Percentiles rank a stretch among this genome's conserved stretches.
phyloP scores from a whole-genome alignment of 805 yeast species.

The Nakazawaea pomicola region DNA sequence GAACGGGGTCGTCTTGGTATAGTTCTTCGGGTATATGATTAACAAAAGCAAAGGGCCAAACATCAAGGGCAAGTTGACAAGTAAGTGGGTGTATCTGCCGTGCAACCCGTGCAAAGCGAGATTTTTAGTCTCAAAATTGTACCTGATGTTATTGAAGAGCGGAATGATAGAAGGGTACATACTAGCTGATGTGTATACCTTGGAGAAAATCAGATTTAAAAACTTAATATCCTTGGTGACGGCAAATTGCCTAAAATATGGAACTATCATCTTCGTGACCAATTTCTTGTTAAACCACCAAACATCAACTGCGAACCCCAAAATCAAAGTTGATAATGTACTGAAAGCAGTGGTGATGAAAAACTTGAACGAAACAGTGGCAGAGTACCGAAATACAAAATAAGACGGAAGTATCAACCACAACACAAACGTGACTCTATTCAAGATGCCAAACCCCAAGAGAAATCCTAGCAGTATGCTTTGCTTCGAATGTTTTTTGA shows the following conservation, averaged over 20 bases:
- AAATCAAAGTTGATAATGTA: conserved; percentile 27
- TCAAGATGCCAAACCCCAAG: conserved; percentile 68
- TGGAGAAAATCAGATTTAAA: conserved; percentile 7
- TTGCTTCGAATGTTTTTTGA: conserved; percentile 1
- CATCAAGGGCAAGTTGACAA: conserved; percentile 74
- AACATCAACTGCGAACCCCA: conserved; percentile 54
- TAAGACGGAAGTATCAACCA: conserved; percentile 65
- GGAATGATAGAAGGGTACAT: conserved; percentile 42
- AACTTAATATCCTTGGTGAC: conserved; percentile 10
- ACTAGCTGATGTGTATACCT: conserved; percentile 13
- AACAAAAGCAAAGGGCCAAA: conserved; percentile 70
- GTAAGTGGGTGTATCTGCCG: conserved; percentile 65
- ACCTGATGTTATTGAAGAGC: conserved; percentile 71
- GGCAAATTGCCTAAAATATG: conserved; percentile 1
- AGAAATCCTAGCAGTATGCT: conserved; percentile 39
- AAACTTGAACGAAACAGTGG: conserved; percentile 26
- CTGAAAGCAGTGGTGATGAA: conserved; percentile 27
- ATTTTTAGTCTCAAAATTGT: conserved; percentile 58
- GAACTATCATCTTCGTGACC: not conserved
- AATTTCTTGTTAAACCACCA: conserved; percentile 17
- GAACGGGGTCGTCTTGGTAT: conserved; percentile 50
- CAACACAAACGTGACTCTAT: conserved; percentile 77
- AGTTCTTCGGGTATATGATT: conserved; percentile 33
- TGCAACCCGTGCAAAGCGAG: conserved; percentile 81
- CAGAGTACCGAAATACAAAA: conserved; percentile 38